Conservation (phyloP, 257 asterid genomes). For the Marsdenia floribunda region DNA sequence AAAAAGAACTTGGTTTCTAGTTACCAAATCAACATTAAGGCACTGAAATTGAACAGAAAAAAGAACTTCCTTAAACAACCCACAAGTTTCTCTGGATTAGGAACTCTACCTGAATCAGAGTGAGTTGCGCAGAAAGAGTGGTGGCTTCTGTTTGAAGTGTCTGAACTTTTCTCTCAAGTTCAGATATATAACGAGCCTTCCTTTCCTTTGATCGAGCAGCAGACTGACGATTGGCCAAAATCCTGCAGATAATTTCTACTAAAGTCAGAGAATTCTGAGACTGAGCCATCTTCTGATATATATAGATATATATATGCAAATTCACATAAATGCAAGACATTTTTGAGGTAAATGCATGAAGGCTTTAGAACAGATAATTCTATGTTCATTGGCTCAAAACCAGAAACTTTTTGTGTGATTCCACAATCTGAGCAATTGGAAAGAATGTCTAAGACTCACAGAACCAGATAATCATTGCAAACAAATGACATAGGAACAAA, state of each 20-base stretch:
- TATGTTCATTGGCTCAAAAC: background rate
- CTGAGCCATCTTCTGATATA: background rate
- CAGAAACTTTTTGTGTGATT: background rate
- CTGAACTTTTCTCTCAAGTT: conserved; percentile 94
- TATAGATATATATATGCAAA: background rate
- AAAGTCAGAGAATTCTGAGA: background rate
- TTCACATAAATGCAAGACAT: background rate
- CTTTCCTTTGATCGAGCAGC: conserved; percentile 95
- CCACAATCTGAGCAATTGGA: background rate
- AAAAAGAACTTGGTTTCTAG: background rate
- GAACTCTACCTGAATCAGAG: conserved; percentile 58
- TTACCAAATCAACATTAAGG: conserved; percentile 7
- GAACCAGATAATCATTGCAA: background rate
- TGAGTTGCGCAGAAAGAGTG: conserved; percentile 77
- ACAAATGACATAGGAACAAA: background rate
- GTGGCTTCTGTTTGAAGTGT: conserved; percentile 95
- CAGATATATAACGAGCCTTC: conserved; percentile 74
- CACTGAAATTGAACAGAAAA: background rate
- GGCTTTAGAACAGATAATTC: background rate
- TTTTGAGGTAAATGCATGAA: background rate
- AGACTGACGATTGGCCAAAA: conserved; percentile 91
- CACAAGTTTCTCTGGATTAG: background rate
- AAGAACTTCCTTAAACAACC: background rate
- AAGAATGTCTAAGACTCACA: background rate
- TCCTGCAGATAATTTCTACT: conserved; percentile 36